Evolutionary conservation across 2,329 filamentous ascomycete species (phyloP).

Genomic region (Colletotrichum sp.): DNA sequence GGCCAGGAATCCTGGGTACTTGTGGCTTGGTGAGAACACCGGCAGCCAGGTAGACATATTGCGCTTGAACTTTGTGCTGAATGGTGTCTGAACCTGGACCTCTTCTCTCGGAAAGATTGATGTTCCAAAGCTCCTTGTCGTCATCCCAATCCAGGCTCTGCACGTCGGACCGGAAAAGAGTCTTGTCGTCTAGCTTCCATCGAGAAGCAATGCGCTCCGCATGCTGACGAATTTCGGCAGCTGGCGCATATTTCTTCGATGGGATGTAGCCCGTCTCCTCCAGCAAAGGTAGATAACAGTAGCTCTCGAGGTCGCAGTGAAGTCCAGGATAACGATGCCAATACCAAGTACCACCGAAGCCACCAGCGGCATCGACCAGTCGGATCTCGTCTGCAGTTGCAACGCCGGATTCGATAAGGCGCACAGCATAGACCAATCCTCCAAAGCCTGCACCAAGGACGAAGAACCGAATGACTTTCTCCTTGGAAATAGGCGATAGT

Average conservation of each 20-base stretch:
- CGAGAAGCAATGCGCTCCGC: slow-evolving; percentile 44
- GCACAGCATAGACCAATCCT: slow-evolving; percentile 33
- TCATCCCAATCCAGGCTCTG: slow-evolving; percentile 51
- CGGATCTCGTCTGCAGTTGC: slow-evolving; percentile 36
- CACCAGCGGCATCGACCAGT: slow-evolving; percentile 45
- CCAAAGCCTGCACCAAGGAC: slow-evolving; percentile 39
- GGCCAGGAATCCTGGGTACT: slow-evolving; percentile 42
- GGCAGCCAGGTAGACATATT: slow-evolving; percentile 37
- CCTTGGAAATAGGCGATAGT: slow-evolving; percentile 25
- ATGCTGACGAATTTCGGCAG: slow-evolving; percentile 45
- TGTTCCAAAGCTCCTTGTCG: slow-evolving; percentile 22
- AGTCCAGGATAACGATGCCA: slow-evolving; percentile 56
- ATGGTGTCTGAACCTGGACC: slow-evolving; percentile 23
- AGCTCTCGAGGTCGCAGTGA: slow-evolving; percentile 49
- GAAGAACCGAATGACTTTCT: slow-evolving; percentile 30
- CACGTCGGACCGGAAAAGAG: slow-evolving; percentile 45
- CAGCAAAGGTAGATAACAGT: slow-evolving; percentile 11
- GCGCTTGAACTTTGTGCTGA: slow-evolving; percentile 32
- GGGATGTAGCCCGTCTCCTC: slow-evolving; percentile 16
- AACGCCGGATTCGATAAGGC: slow-evolving; percentile 24
- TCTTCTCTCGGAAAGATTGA: slow-evolving; percentile 21
- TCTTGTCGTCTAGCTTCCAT: slow-evolving; percentile 41
- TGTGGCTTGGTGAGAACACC: slow-evolving; percentile 41
- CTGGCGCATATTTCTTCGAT: slow-evolving; percentile 33
- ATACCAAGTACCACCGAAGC: slow-evolving; percentile 56